Evolutionary conservation across 2,329 filamentous ascomycete species (phyloP).

Genomic region (Colletotrichum zoysiae): DNA sequence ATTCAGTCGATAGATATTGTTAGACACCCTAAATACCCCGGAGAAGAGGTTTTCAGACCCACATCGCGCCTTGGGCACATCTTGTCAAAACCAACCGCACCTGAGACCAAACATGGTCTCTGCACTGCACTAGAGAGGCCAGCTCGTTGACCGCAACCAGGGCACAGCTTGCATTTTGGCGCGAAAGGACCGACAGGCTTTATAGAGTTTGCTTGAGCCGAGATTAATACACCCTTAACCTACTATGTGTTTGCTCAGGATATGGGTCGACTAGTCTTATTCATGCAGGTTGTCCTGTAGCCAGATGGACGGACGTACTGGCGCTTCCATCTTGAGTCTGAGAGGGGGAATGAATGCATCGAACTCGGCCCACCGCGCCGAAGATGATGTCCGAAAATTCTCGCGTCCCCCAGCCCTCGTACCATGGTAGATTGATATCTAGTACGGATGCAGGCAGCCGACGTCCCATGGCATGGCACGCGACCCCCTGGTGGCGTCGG

Average conservation of each 20-base stretch:
- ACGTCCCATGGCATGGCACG: too few species aligned
- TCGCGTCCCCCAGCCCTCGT: background rate
- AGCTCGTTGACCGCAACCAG: slow-evolving; percentile 12
- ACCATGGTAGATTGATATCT: background rate
- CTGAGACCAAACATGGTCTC: slow-evolving; percentile 8
- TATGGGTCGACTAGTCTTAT: slow-evolving; percentile 3
- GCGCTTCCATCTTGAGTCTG: too few species aligned
- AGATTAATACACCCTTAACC: slow-evolving; percentile 19
- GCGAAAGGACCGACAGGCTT: slow-evolving; percentile 4
- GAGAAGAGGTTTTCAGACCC: background rate
- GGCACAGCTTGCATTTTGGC: slow-evolving; percentile 9
- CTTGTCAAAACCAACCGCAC: background rate
- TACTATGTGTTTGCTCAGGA: slow-evolving; percentile 7
- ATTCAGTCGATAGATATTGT: background rate
- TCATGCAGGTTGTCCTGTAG: slow-evolving; percentile 15
- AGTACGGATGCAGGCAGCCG: background rate
- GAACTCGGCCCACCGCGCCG: too few species aligned
- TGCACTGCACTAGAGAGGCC: background rate
- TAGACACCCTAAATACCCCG: background rate
- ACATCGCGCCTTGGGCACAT: background rate
- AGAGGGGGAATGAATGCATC: background rate
- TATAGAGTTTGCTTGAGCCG: slow-evolving; percentile 2
- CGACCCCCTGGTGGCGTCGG: background rate
- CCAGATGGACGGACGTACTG: background rate
- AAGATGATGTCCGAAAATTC: background rate